A percentile compares a stretch with the other conserved stretches of the same genome.
Conservation (phyloP, 176 grass and related monocot genomes). For the Avena eriantha region DNA sequence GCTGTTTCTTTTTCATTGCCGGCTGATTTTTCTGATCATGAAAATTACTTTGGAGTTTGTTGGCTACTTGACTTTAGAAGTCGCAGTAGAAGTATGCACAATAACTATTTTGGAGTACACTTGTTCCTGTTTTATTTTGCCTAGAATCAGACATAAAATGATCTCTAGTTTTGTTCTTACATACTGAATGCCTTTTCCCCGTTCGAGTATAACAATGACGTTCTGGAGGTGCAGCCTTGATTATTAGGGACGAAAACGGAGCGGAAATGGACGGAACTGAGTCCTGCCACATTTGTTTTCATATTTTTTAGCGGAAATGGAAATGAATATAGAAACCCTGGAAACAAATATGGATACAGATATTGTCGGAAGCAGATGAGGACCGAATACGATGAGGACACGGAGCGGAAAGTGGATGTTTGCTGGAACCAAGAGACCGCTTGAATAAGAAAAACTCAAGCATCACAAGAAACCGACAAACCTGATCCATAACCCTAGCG, state of each 20-base stretch:
- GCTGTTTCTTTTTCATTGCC: not conserved
- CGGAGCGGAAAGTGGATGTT: no score
- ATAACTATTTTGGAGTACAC: conserved; percentile 13
- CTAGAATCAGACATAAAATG: not conserved
- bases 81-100: not conserved
- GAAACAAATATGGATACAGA: no score
- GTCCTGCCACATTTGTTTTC: no score
- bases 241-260: not conserved
- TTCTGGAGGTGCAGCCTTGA: conserved; percentile 8
- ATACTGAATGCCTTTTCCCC: not conserved
- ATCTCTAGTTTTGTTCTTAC: conserved; percentile 2
- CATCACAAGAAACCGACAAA: no score
- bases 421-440: no score
- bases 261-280: no score
- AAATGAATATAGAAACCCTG: no score
- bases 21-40: conserved; percentile 25
- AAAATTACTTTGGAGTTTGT: conserved; percentile 1
- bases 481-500: no score
- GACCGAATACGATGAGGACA: no score
- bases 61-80: conserved; percentile 15
- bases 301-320: no score
- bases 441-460: no score
- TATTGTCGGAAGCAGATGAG: no score
- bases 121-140: conserved; percentile 4
- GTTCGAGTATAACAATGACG: not conserved